phyloP scores from a whole-genome alignment of 805 yeast genomes.

The Lachancea nothofagi region DNA sequence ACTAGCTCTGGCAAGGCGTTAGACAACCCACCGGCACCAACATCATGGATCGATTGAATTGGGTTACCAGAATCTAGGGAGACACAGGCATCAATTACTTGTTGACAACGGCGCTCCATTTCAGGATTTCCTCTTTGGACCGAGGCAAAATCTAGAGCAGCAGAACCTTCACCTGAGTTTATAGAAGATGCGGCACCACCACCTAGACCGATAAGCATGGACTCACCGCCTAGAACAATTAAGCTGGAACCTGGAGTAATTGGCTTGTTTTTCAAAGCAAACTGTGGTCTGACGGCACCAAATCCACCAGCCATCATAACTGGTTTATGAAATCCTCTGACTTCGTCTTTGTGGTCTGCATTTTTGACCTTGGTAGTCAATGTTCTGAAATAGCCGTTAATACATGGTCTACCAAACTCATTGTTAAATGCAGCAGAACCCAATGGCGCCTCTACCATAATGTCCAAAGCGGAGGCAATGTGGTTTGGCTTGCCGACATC shows the following conservation, averaged over 20 bases:
- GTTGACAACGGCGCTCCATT: slow-evolving; percentile 98
- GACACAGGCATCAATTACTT: slow-evolving; percentile 91
- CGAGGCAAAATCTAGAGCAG: slow-evolving; percentile 94
- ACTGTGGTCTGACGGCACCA: slow-evolving; percentile 91
- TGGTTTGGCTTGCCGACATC: slow-evolving; percentile 87
- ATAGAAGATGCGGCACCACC: slow-evolving; percentile 99
- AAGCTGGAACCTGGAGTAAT: slow-evolving; percentile 89
- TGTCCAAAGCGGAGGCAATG: slow-evolving; percentile 87
- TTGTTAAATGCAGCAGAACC: slow-evolving; percentile 98
- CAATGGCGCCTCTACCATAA: slow-evolving; percentile 94
- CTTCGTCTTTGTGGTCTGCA: slow-evolving; percentile 56
- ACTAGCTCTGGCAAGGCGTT: slow-evolving; percentile 97
- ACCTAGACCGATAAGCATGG: slow-evolving; percentile 96
- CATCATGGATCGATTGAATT: slow-evolving; percentile 94
- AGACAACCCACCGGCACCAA: slow-evolving; percentile 98
- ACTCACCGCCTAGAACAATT: slow-evolving; percentile 95
- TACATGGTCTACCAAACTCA: slow-evolving; percentile 98
- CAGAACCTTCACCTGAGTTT: slow-evolving; percentile 95
- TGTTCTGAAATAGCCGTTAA: slow-evolving; percentile 94
- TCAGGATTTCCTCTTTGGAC: slow-evolving; percentile 99
- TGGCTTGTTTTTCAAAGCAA: slow-evolving; percentile 79
- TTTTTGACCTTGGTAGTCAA: slow-evolving; percentile 73
- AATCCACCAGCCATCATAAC: slow-evolving; percentile 99
- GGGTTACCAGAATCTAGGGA: slow-evolving; percentile 74
- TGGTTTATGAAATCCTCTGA: slow-evolving; percentile 97